Evolutionary conservation across 106 monocot species (phyloP).

Genomic region (Apostasia ramifera): DNA sequence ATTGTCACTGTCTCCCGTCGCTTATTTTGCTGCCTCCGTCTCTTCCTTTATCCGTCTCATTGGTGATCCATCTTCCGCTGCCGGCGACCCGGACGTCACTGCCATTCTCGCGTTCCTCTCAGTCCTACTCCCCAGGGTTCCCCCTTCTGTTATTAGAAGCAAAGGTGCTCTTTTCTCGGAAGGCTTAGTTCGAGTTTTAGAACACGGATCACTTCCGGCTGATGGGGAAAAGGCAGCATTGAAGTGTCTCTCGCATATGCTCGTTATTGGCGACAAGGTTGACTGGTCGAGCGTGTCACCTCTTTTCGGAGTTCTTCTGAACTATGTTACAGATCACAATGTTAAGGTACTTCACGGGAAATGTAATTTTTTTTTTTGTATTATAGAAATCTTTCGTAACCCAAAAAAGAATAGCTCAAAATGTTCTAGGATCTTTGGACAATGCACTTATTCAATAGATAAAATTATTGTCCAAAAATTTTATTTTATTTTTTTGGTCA

Average conservation of each 20-base stretch:
- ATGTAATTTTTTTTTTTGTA: background rate
- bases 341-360: constrained; percentile 29
- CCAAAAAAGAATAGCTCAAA: no score
- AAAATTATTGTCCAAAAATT: no score
- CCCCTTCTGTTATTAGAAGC: constrained; percentile 38
- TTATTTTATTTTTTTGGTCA: no score
- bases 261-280: constrained; percentile 47
- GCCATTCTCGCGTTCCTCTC: constrained; percentile 66
- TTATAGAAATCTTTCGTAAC: background rate
- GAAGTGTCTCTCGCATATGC: constrained; percentile 43
- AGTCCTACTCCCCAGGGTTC: constrained; percentile 33
- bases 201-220: constrained; percentile 24
- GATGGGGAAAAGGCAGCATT: constrained; percentile 41
- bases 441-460: no score
- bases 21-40: constrained; percentile 72
- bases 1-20: constrained; percentile 51
- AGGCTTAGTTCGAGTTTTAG: constrained; percentile 35
- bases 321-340: constrained; percentile 40
- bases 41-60: constrained; percentile 53
- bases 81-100: constrained; percentile 24
- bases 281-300: constrained; percentile 28
- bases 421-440: no score
- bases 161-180: constrained; percentile 38
- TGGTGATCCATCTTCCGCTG: constrained; percentile 26
- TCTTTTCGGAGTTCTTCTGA: constrained; percentile 47